Evolutionary conservation across 2,329 filamentous ascomycete species (phyloP).

Genomic region (Westerdykella aurantiaca): DNA sequence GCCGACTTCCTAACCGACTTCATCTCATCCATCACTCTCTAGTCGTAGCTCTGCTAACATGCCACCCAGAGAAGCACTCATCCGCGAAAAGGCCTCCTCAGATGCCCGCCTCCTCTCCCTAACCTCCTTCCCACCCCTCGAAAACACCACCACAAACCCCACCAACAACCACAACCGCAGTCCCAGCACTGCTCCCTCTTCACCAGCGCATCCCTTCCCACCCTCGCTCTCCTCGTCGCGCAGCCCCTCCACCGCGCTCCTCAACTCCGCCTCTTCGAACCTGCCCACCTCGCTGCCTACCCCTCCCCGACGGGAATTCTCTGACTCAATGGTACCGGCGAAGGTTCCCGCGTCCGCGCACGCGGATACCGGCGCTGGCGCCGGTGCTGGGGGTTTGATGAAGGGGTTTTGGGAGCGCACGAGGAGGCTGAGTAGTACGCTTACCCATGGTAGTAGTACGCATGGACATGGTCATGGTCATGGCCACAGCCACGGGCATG

Average conservation of each 20-base stretch:
- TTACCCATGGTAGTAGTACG: constrained; percentile 4
- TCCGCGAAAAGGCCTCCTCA: constrained; percentile 30
- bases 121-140: constrained; percentile 11
- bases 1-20: too few species aligned
- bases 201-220: constrained; percentile 7
- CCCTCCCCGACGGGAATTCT: constrained; percentile 13
- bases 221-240: constrained; percentile 9
- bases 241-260: constrained; percentile 15
- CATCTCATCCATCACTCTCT: neutral
- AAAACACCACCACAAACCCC: neutral
- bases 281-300: constrained; percentile 20
- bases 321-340: constrained; percentile 12
- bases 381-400: constrained; percentile 7
- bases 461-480: too few species aligned
- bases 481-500: too few species aligned
- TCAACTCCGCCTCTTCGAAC: constrained; percentile 20
- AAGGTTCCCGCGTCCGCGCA: constrained; percentile 3
- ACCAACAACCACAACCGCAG: constrained; percentile 7
- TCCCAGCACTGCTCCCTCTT: constrained; percentile 8
- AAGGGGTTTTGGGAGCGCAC: constrained; percentile 21
- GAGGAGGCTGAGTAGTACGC: constrained; percentile 9
- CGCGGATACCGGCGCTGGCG: neutral
- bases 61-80: constrained; percentile 16
- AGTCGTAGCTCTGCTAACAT: neutral
- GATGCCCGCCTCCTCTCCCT: constrained; percentile 20